Percentiles rank a stretch among this genome's conserved stretches.
These are phyloP conservation scores for Colletotrichum sp. DNA, from an alignment of 2,329 filamentous ascomycete species.

Conservation along the genomic window DNA sequence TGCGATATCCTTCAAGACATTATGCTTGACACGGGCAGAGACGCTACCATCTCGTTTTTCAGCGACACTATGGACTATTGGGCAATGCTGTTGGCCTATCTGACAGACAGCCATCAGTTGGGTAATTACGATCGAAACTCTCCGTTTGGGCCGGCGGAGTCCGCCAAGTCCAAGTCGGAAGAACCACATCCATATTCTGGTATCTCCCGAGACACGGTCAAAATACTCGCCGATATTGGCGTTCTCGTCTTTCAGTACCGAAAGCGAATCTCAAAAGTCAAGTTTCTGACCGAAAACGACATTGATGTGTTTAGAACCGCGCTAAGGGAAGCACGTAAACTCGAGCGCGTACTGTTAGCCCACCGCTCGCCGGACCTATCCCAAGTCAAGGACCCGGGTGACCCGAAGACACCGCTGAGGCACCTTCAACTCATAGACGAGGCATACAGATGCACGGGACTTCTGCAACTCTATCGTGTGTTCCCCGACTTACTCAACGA, in stretches of 20 bases:
- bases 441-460: slow-evolving; percentile 21
- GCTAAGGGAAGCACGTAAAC: slow-evolving; percentile 16
- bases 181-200: slow-evolving; percentile 24
- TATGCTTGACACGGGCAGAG: neutral
- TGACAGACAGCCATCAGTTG: slow-evolving; percentile 23
- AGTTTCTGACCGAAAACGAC: slow-evolving; percentile 23
- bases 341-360: slow-evolving; percentile 17
- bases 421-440: slow-evolving; percentile 24
- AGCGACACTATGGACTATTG: slow-evolving; percentile 26
- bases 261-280: slow-evolving; percentile 19
- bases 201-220: slow-evolving; percentile 18
- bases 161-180: neutral
- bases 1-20: neutral
- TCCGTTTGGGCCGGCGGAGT: neutral
- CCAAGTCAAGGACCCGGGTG: slow-evolving; percentile 18
- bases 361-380: slow-evolving; percentile 12
- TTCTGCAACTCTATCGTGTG: slow-evolving; percentile 26
- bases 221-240: slow-evolving; percentile 20
- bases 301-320: slow-evolving; percentile 18
- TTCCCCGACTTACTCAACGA: slow-evolving; percentile 25
- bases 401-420: slow-evolving; percentile 16
- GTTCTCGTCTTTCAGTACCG: slow-evolving; percentile 23
- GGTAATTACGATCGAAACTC: neutral
- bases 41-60: slow-evolving; percentile 15
- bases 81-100: slow-evolving; percentile 25